Conservation (phyloP, 345 rosid genomes). For the Ceriops decandra region DNA sequence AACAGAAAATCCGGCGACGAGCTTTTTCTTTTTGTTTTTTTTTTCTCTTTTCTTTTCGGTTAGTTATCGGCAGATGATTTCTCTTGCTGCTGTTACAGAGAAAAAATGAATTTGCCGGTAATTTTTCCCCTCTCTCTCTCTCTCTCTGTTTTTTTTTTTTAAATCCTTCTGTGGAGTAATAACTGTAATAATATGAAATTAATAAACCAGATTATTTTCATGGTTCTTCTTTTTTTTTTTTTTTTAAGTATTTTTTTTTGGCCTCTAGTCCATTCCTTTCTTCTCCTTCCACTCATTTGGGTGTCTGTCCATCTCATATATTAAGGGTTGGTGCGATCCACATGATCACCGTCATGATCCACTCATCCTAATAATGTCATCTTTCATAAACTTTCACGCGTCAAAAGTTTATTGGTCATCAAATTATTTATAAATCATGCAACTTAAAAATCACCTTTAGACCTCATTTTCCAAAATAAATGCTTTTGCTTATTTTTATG, state of each 20-base stretch:
- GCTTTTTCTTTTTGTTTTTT: too few species aligned
- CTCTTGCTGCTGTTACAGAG: slow-evolving; percentile 32
- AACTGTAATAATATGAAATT: slow-evolving; percentile 19
- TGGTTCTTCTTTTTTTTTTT: too few species aligned
- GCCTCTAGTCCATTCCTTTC: background rate
- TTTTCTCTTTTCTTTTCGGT: slow-evolving; percentile 1
- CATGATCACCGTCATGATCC: slow-evolving; percentile 1
- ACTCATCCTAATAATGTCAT: too few species aligned
- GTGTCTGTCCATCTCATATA: slow-evolving; percentile 17
- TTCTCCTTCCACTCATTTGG: background rate
- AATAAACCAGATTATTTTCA: slow-evolving; percentile 22
- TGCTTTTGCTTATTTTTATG: too few species aligned
- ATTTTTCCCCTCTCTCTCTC: background rate
- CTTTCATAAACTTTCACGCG: too few species aligned
- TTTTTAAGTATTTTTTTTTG: background rate
- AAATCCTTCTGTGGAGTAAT: background rate
- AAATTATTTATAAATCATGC: too few species aligned
- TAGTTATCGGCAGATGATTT: slow-evolving; percentile 51
- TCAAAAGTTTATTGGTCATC: too few species aligned
- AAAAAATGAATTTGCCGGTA: slow-evolving; percentile 55
- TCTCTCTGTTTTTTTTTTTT: background rate
- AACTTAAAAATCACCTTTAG: too few species aligned
- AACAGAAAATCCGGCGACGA: slow-evolving; percentile 35
- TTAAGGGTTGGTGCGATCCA: slow-evolving; percentile 42
- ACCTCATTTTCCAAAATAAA: too few species aligned